These are phyloP conservation scores for Sicyos baderoa DNA, from an alignment of 306 rosid genomes.

Conservation along the genomic window DNA sequence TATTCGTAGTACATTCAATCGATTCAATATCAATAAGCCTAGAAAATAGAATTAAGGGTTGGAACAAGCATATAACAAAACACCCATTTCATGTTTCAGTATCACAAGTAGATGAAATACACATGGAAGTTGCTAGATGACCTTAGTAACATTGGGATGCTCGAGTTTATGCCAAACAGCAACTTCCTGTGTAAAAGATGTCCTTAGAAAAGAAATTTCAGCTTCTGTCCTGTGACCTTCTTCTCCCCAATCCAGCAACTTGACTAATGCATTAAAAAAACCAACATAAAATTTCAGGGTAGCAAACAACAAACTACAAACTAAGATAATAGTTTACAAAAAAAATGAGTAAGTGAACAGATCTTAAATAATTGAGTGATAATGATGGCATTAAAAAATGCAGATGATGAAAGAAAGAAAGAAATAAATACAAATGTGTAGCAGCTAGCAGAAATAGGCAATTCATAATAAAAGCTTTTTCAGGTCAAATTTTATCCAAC, in stretches of 20 bases:
- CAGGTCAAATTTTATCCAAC: constrained; percentile 19
- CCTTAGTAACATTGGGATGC: constrained; percentile 97
- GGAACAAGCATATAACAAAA: neutral
- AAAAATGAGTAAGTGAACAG: neutral
- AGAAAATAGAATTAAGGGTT: constrained; percentile 1
- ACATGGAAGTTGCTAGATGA: constrained; percentile 28
- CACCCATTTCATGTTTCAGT: constrained; percentile 10
- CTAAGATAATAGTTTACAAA: neutral
- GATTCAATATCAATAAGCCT: neutral
- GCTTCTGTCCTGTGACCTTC: constrained; percentile 94
- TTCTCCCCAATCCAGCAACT: constrained; percentile 97
- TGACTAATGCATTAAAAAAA: constrained; percentile 44
- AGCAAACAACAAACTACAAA: neutral
- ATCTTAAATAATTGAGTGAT: constrained; percentile 10
- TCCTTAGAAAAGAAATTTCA: constrained; percentile 73
- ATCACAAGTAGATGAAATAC: constrained; percentile 7
- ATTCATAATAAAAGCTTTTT: constrained; percentile 8
- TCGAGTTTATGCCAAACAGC: constrained; percentile 98
- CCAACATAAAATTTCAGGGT: constrained; percentile 15
- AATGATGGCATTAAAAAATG: constrained; percentile 14
- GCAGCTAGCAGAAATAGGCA: constrained; percentile 10
- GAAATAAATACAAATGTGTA: constrained; percentile 16
- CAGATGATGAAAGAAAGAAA: neutral
- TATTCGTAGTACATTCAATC: neutral
- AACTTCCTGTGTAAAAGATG: constrained; percentile 91